Conservation (phyloP, 352 stramenopile species). For the Globisporangium sylvaticum region DNA sequence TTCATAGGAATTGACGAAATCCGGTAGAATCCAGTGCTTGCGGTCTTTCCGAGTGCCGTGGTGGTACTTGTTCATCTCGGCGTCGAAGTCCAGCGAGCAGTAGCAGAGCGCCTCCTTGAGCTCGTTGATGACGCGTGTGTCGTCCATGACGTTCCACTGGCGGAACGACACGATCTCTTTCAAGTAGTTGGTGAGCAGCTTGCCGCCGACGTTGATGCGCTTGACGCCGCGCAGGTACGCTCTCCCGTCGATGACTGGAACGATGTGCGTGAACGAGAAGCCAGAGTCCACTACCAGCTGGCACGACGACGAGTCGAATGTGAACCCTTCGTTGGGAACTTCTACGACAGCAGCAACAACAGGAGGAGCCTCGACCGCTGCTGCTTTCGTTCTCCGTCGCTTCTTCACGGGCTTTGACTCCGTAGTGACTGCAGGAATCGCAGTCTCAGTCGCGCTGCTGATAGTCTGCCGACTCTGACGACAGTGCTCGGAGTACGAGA, state of each 20-base stretch:
- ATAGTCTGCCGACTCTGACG: constrained; percentile 13
- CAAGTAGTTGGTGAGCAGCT: constrained; percentile 95
- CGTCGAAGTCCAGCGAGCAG: constrained; percentile 83
- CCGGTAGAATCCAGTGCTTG: constrained; percentile 75
- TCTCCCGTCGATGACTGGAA: constrained; percentile 83
- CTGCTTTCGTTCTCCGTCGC: constrained; percentile 16
- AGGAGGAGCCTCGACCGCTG: too few species aligned
- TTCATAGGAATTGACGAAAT: constrained; percentile 72
- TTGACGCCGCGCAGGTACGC: constrained; percentile 48
- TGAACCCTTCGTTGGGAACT: neutral
- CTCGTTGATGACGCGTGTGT: constrained; percentile 63
- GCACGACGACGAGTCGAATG: constrained; percentile 52
- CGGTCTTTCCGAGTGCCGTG: constrained; percentile 21
- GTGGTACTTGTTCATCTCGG: constrained; percentile 60
- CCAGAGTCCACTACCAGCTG: constrained; percentile 91
- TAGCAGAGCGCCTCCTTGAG: constrained; percentile 90
- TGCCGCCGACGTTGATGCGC: constrained; percentile 92
- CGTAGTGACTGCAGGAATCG: neutral
- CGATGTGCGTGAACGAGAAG: constrained; percentile 94
- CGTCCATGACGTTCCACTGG: constrained; percentile 96
- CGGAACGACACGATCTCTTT: constrained; percentile 95
- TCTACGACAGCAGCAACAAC: neutral
- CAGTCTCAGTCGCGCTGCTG: neutral
- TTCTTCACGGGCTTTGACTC: constrained; percentile 15
- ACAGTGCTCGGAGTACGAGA: constrained; percentile 47